phyloP scores from a whole-genome alignment of 1,284 basidiomycete genomes.

The Ustilago cynodontis region DNA sequence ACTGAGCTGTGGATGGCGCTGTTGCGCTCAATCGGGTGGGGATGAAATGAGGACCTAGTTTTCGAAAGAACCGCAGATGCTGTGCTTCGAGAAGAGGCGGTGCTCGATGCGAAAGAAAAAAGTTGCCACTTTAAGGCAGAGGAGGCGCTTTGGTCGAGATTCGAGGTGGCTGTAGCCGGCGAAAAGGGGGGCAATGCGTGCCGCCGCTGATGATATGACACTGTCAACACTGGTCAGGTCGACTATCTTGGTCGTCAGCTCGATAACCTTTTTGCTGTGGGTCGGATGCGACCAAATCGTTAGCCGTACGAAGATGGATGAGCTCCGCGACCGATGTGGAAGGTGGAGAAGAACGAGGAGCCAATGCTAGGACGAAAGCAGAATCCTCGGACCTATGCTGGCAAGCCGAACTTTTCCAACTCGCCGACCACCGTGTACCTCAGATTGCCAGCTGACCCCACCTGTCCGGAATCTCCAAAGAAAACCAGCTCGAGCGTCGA shows the following conservation, averaged over 20 bases:
- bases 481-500: not conserved
- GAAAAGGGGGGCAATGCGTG: not conserved
- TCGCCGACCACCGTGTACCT: not conserved
- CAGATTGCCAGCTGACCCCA: not conserved
- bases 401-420: not conserved
- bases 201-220: not conserved
- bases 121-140: too few species aligned
- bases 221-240: not conserved
- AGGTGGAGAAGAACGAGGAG: not conserved
- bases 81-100: not conserved
- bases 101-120: not conserved
- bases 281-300: too few species aligned
- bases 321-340: not conserved
- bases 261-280: too few species aligned
- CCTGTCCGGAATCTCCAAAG: not conserved
- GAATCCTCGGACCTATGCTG: not conserved
- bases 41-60: not conserved
- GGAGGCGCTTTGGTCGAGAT: not conserved
- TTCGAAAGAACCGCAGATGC: not conserved
- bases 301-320: too few species aligned
- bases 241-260: not conserved
- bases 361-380: too few species aligned
- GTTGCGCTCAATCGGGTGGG: not conserved
- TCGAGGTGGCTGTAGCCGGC: constrained; percentile 6
- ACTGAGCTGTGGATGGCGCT: not conserved